phyloP scores from a whole-genome alignment of 495 filamentous ascomycete species.

The Aeminium ludgeri region DNA sequence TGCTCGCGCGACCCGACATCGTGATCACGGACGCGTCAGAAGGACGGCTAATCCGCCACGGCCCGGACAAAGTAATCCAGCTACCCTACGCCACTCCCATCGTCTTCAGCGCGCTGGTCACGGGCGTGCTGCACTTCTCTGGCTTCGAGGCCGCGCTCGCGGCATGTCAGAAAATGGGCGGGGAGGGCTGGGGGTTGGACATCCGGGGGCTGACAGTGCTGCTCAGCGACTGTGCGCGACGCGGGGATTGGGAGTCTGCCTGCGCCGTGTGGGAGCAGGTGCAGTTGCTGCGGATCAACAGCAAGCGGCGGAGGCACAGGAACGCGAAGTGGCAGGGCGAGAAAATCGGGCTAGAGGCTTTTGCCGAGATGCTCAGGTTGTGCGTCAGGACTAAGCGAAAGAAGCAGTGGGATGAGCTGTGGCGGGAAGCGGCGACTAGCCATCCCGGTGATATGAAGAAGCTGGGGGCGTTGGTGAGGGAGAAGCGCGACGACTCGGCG shows the following conservation, averaged over 20 bases:
- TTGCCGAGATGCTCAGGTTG: constrained; percentile 11
- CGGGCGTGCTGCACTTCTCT: constrained; percentile 20
- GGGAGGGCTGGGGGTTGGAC: constrained; percentile 24
- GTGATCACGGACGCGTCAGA: constrained; percentile 15
- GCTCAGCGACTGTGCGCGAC: constrained; percentile 17
- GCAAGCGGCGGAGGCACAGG: not conserved
- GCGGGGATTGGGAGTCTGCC: constrained; percentile 17
- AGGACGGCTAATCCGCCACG: constrained; percentile 12
- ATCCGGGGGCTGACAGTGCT: constrained; percentile 16
- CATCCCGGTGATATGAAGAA: not conserved
- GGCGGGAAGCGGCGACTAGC: constrained; percentile 1
- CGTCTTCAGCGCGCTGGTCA: constrained; percentile 20
- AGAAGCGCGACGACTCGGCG: too few species aligned
- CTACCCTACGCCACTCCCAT: constrained; percentile 20
- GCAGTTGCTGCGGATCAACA: not conserved
- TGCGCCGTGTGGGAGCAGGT: constrained; percentile 20
- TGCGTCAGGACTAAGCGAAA: constrained; percentile 1
- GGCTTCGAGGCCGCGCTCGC: constrained; percentile 19
- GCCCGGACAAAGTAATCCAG: constrained; percentile 19
- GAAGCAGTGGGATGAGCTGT: constrained; percentile 4
- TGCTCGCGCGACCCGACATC: constrained; percentile 19
- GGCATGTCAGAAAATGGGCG: constrained; percentile 19
- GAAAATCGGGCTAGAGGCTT: constrained; percentile 1
- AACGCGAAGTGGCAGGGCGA: not conserved
- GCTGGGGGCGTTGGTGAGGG: constrained; percentile 3